Evolutionary conservation across 257 asterid genomes (phyloP).

Genomic region (Eustoma russellianum): DNA sequence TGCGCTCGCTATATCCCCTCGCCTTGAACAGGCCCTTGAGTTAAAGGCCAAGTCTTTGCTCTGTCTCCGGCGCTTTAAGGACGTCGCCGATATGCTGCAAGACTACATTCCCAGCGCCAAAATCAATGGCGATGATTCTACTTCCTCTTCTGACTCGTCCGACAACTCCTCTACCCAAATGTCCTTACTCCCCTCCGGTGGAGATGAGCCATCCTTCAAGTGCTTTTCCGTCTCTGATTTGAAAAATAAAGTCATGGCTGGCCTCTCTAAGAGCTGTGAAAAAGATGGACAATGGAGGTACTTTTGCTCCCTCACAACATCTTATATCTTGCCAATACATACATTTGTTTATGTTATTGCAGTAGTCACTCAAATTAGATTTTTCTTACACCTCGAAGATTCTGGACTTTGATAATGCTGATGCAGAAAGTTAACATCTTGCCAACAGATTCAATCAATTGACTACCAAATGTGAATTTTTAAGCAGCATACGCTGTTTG

Average conservation of each 20-base stretch:
- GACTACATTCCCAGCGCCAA: conserved; percentile 80
- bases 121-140: conserved; percentile 44
- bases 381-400: too few relatives aligned
- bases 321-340: not conserved
- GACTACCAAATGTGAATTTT: too few relatives aligned
- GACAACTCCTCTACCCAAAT: conserved; percentile 50
- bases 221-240: conserved; percentile 80
- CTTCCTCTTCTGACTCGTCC: conserved; percentile 33
- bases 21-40: conserved; percentile 71
- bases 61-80: conserved; percentile 71
- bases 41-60: conserved; percentile 73
- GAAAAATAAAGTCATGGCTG: conserved; percentile 76
- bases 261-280: conserved; percentile 54
- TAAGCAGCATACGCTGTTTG: too few relatives aligned
- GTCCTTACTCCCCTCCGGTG: conserved; percentile 23
- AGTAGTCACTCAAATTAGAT: too few relatives aligned
- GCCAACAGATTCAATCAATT: too few relatives aligned
- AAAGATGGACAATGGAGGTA: conserved; percentile 92
- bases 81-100: conserved; percentile 84
- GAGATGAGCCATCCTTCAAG: conserved; percentile 45
- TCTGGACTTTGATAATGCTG: too few relatives aligned
- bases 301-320: conserved; percentile 3
- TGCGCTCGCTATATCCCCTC: conserved; percentile 65
- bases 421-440: too few relatives aligned
- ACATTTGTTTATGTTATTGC: not conserved